A percentile compares a stretch with the other conserved stretches of the same genome.
phyloP scores from a whole-genome alignment of 2,329 filamentous ascomycete species.

The Cordyceps cateniannulata region DNA sequence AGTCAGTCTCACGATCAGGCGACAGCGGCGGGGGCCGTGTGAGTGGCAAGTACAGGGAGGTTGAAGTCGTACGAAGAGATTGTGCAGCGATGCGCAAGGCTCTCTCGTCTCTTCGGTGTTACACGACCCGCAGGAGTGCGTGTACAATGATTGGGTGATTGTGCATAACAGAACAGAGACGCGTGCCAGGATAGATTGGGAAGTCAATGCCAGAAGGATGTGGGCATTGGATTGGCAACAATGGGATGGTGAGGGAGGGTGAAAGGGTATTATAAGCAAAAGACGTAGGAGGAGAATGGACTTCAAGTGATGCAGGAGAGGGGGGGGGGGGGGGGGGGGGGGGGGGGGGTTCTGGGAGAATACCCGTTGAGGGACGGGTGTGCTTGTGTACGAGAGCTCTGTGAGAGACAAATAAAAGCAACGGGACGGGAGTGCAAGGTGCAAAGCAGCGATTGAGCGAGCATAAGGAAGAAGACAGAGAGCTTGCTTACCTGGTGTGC shows the following conservation, averaged over 20 bases:
- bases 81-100: not conserved
- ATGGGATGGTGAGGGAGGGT: not conserved
- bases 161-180: not conserved
- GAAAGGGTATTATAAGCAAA: constrained; percentile 1
- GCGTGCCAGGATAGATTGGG: not conserved
- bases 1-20: constrained; percentile 1
- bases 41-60: not conserved
- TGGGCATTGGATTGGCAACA: not conserved
- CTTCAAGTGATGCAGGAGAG: not conserved
- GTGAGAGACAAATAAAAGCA: not conserved
- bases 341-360: not conserved
- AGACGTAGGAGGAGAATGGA: not conserved
- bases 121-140: constrained; percentile 1
- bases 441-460: constrained; percentile 11
- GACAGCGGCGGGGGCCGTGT: not conserved
- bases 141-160: constrained; percentile 4
- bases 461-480: constrained; percentile 16
- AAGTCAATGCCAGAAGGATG: not conserved
- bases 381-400: not conserved
- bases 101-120: not conserved
- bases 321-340: not conserved
- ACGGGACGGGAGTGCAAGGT: not conserved
- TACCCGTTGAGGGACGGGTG: not conserved
- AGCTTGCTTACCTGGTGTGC: constrained; percentile 46
- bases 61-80: not conserved